These are phyloP conservation scores for Leccinellum luteum DNA, from an alignment of 768 basidiomycete species.

Conservation along the genomic window DNA sequence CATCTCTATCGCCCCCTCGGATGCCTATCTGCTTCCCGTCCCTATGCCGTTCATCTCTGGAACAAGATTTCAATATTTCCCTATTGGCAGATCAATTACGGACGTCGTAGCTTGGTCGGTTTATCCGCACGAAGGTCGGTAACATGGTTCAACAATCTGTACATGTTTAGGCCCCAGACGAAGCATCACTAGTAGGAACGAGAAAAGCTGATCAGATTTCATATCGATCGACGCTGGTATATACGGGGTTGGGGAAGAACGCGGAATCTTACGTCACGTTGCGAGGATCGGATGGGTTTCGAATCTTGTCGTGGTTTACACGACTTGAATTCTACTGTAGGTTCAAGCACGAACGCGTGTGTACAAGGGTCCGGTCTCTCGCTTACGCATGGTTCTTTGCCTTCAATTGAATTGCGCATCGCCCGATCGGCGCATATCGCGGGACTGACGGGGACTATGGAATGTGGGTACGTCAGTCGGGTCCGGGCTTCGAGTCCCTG, in stretches of 20 bases:
- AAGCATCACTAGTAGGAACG: neutral
- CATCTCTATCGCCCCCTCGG: neutral
- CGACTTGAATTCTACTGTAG: neutral
- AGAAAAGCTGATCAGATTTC: constrained; percentile 1
- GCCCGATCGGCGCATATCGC: neutral
- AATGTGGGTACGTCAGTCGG: neutral
- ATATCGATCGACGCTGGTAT: neutral
- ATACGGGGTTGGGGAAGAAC: neutral
- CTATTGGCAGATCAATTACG: neutral
- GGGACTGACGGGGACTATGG: neutral
- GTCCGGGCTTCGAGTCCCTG: neutral
- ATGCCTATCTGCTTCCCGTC: neutral
- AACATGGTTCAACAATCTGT: neutral
- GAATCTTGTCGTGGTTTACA: neutral
- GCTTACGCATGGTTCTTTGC: neutral
- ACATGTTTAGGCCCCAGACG: neutral
- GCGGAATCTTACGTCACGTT: neutral
- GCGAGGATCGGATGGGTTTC: neutral
- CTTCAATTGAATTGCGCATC: neutral
- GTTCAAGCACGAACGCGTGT: neutral
- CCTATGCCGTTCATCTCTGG: neutral
- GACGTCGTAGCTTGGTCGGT: neutral
- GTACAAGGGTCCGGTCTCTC: neutral
- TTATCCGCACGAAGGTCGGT: neutral
- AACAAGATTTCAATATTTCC: neutral